Evolutionary conservation across 2,329 filamentous ascomycete species (phyloP), one percentile per base, ranked within the genome.

Genomic region (Cyclaneusma minus): DNA sequence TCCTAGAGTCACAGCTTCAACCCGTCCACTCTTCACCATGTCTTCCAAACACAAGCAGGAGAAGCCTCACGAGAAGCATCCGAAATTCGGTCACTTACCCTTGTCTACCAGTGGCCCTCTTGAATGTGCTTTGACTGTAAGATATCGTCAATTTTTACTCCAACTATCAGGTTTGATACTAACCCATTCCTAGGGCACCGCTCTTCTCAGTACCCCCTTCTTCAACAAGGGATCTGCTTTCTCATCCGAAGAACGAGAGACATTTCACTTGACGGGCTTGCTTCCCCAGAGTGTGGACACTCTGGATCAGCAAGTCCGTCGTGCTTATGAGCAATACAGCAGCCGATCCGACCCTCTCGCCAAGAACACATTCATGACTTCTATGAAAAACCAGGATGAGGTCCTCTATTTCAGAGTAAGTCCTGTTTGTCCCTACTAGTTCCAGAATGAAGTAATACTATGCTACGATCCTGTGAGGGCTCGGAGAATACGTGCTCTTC

Each of bases 211-310:
- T 32, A 68, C 66, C 7, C 62, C 74, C 2, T 71, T 67, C 39
- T 74, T 83, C 54, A 92, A 91, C 55, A 89, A 89, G 49, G 83
- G 83, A 16, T 83, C 81, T 3, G 81, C 72, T 0, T 87, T 87
- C 39, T 64, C 77, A 0, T 41, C 55, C 1, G 54, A 78, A 15
- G 83, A 92, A 43, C 68, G 83, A 7, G 52, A 56, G 3, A 53
- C 56, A 1, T 91, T 92, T 48, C 66, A 68, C 16, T 64, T 92
- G 2, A 63, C 69, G 11, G 79, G 82, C 4, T 54, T 91, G 5
- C 56, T 92, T 0, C 84, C 84, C 0, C 60, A 67, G 6, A 65
- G 73, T 41, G 56, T 82, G 5, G 77, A 87, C 44, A 78, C 69
- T 0, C 61, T 92, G 4, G 75, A 85, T 4, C 69, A 82, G 42